Evolutionary conservation across 345 rosid genomes (phyloP), one percentile per base, ranked within the genome.

Genomic region (Adansonia digitata): DNA sequence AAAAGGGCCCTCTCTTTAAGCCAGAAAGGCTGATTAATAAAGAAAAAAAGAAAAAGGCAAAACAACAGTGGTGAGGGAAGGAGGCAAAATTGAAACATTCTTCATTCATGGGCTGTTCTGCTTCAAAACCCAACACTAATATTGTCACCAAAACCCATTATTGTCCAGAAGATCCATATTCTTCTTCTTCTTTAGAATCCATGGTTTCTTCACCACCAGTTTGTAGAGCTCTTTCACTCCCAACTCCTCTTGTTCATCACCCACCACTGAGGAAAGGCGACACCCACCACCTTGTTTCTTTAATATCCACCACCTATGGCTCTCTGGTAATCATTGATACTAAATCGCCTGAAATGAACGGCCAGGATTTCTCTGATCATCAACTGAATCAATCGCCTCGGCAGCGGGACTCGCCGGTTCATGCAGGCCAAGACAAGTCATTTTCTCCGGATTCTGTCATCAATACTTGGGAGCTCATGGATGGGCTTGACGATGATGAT

Each of bases 381-480:
- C 75, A 9, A 39, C 74, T 34, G 46, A 45, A 29, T 61, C 85
- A 48, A 35, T 52, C 79, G 2, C 84, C 80, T 40, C 75, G 53
- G 66, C 67, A 35, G 18, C 31, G 27, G 6, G 66, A 51, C 43
- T 45, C 31, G 24, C 82, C 73, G 79, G 49, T 48, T 12, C 46
- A 75, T 35, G 80, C 60, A 2, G 64, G 74, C 73, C 72, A 68
- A 9, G 67, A 72, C 31, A 85, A 78, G 20, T 75, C 83, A 17
- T 46, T 62, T 31, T 90, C 93, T 48, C 94, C 94, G 20, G 98
- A 92, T 69, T 88, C 94, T 2, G 94, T 94, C 46, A 92, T 94
- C 62, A 94, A 94, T 85, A 88, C 97, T 12, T 94, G 97, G 97
- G 98, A 94, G 72, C 93, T 94, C 74, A 92, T 94, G 98, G 94